These are phyloP conservation scores for Fusarium fujikuroi DNA, from an alignment of 2,329 filamentous ascomycete genomes.

Conservation along the genomic window DNA sequence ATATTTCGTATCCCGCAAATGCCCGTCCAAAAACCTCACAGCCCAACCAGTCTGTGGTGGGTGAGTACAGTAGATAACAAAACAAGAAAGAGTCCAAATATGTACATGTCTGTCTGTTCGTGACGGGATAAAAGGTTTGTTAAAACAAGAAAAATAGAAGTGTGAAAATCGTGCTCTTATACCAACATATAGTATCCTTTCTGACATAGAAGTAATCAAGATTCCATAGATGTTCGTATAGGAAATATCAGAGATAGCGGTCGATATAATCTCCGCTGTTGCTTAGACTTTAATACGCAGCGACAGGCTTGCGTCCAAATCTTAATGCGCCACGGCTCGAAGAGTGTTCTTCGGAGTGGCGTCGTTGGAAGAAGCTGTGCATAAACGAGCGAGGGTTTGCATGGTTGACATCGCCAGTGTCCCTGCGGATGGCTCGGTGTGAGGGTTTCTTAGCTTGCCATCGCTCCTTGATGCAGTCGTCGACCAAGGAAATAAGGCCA, in stretches of 20 bases:
- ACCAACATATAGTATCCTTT: constrained; percentile 4
- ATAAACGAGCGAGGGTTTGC: constrained; percentile 49
- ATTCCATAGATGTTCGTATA: not conserved
- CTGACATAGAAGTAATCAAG: not conserved
- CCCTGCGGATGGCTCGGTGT: constrained; percentile 43
- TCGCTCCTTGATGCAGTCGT: constrained; percentile 87
- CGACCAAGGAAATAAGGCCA: constrained; percentile 87
- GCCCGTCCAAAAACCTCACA: constrained; percentile 14
- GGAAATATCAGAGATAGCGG: not conserved
- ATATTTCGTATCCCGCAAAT: constrained; percentile 19
- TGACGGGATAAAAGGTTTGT: constrained; percentile 17
- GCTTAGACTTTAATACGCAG: constrained; percentile 48
- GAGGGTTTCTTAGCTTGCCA: constrained; percentile 67
- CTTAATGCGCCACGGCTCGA: constrained; percentile 50
- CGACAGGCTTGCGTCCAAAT: constrained; percentile 49
- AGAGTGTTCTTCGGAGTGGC: constrained; percentile 52
- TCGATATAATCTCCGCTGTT: not conserved
- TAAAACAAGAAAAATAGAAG: constrained; percentile 32
- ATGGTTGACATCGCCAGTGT: constrained; percentile 37
- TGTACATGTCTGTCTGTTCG: constrained; percentile 14
- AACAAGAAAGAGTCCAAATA: constrained; percentile 18
- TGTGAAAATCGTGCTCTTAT: constrained; percentile 16
- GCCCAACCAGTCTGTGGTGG: not conserved
- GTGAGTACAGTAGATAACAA: constrained; percentile 12
- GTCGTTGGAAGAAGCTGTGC: constrained; percentile 55